These are phyloP conservation scores for Pseudozyma thailandica DNA, from an alignment of 1,284 basidiomycete genomes.

Conservation along the genomic window DNA sequence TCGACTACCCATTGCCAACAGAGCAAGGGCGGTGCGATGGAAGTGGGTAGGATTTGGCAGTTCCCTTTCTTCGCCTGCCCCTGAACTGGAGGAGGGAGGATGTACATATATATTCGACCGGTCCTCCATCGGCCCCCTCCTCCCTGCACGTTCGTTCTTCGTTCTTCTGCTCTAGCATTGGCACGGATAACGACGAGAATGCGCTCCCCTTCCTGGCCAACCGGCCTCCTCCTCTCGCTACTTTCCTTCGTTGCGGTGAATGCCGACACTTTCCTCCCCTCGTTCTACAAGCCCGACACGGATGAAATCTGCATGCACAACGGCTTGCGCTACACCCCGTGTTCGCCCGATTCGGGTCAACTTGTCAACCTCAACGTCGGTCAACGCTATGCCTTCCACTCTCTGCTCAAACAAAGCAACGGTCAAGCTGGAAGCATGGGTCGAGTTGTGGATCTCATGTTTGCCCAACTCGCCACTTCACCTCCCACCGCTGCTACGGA, in stretches of 20 bases:
- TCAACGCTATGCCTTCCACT: background rate
- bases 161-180: too few species aligned
- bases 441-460: background rate
- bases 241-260: background rate
- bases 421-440: background rate
- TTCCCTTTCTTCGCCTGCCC: too few species aligned
- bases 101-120: too few species aligned
- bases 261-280: background rate
- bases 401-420: background rate
- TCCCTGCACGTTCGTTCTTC: too few species aligned
- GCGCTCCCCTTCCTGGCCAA: background rate
- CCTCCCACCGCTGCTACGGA: too few species aligned
- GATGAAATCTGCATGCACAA: conserved; percentile 26
- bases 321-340: conserved; percentile 11
- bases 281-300: conserved; percentile 12
- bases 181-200: too few species aligned
- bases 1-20: too few species aligned
- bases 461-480: background rate
- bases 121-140: too few species aligned
- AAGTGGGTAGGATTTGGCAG: too few species aligned
- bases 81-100: too few species aligned
- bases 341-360: background rate
- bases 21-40: too few species aligned
- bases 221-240: background rate
- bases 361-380: conserved; percentile 6